These are phyloP conservation scores for Sistotremastrum niveocremeum DNA, from an alignment of 768 basidiomycete genomes.

Conservation along the genomic window DNA sequence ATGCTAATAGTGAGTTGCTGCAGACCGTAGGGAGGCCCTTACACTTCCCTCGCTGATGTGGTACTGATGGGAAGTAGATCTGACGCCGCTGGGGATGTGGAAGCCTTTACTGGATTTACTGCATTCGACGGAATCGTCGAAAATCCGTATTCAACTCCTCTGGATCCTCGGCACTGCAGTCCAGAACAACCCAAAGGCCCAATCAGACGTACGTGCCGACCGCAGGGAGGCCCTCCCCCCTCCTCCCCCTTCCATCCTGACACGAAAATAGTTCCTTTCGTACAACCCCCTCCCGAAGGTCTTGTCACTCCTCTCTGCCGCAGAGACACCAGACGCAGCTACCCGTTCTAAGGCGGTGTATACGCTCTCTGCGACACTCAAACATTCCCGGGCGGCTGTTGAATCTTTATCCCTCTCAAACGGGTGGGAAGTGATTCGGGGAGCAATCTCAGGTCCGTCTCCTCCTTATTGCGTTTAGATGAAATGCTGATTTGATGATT, in stretches of 20 bases:
- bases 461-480: not conserved
- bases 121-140: constrained; percentile 37
- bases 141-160: constrained; percentile 50
- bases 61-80: constrained; percentile 36
- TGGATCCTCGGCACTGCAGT: constrained; percentile 87
- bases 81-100: constrained; percentile 70
- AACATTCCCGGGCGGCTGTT: constrained; percentile 64
- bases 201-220: constrained; percentile 45
- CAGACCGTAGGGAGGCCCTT: too few species aligned
- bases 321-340: constrained; percentile 32
- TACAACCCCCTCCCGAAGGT: constrained; percentile 51
- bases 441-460: constrained; percentile 43
- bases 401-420: constrained; percentile 30
- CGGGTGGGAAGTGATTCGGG: constrained; percentile 54
- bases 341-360: constrained; percentile 75
- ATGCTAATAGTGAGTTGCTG: constrained; percentile 57
- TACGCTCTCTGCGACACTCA: constrained; percentile 61
- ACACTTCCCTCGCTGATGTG: not conserved
- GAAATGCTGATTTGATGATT: constrained; percentile 1
- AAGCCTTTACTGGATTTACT: constrained; percentile 56
- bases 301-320: constrained; percentile 44
- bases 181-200: constrained; percentile 82
- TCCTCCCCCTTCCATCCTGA: not conserved
- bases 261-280: not conserved
- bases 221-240: not conserved